These are phyloP conservation scores for Batrachochytrium dendrobatidis DNA, from an alignment of 371 early-diverging fungal species.

Conservation along the genomic window DNA sequence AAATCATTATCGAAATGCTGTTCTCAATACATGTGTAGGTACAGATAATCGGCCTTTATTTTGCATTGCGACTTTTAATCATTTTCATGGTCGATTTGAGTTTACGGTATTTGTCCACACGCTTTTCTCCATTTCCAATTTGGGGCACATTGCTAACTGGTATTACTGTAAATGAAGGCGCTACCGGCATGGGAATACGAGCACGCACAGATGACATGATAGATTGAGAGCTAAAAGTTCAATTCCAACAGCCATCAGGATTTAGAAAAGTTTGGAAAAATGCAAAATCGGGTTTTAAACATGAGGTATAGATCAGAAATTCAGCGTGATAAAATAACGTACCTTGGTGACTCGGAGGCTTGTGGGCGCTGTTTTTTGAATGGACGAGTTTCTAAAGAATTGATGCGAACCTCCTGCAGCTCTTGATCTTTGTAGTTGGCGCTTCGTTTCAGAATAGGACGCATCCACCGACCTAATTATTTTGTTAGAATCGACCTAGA, in stretches of 20 bases:
- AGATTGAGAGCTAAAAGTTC: background rate
- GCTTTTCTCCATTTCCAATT: conserved; percentile 5
- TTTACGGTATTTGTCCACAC: conserved; percentile 10
- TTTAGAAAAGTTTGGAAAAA: too few species aligned
- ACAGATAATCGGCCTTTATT: background rate
- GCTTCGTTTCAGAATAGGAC: conserved; percentile 75
- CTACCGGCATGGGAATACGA: conserved; percentile 18
- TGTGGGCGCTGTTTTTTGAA: too few species aligned
- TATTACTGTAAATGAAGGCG: conserved; percentile 4
- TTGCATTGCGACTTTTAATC: conserved; percentile 2
- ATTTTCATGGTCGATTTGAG: conserved; percentile 13
- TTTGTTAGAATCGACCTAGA: background rate
- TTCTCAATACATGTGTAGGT: too few species aligned
- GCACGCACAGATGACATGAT: conserved; percentile 3
- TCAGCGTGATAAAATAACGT: too few species aligned
- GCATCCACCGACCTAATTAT: conserved; percentile 66
- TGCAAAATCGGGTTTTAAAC: too few species aligned
- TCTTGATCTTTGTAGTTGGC: conserved; percentile 61
- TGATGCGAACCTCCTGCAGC: background rate
- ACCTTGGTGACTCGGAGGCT: too few species aligned
- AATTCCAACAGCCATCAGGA: too few species aligned
- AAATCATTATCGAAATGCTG: too few species aligned
- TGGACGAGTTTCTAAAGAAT: background rate
- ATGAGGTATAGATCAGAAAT: too few species aligned
- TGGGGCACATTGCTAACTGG: background rate